Percentiles rank a stretch among this genome's conserved stretches.
Conservation (phyloP, 2,329 filamentous ascomycete species). For the Diaporthe sp. region DNA sequence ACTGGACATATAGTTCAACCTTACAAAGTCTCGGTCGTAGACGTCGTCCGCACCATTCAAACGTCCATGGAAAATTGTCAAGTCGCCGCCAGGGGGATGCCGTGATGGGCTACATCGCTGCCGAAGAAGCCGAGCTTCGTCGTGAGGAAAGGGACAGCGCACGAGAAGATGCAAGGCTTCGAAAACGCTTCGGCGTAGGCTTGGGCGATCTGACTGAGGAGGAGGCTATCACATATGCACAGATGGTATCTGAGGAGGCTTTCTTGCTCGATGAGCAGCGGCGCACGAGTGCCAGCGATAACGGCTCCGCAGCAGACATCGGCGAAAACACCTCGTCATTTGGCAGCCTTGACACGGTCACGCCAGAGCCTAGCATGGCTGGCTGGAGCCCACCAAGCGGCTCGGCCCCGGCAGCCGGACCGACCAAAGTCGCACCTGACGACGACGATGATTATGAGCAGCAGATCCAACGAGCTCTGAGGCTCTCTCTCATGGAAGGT, state of each 20-base stretch:
- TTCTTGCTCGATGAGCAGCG: constrained; percentile 69
- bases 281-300: constrained; percentile 63
- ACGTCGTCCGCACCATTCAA: constrained; percentile 79
- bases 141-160: constrained; percentile 76
- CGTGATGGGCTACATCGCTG: constrained; percentile 84
- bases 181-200: constrained; percentile 86
- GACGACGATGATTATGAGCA: constrained; percentile 69
- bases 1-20: constrained; percentile 93
- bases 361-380: constrained; percentile 66
- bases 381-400: constrained; percentile 51
- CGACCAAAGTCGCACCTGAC: constrained; percentile 45
- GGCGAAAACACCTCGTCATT: constrained; percentile 58
- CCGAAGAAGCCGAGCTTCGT: constrained; percentile 86
- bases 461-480: constrained; percentile 73
- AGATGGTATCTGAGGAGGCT: constrained; percentile 74
- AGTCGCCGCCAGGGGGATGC: constrained; percentile 73
- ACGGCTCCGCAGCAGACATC: constrained; percentile 63
- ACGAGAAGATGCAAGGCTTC: constrained; percentile 78
- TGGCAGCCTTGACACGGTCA: constrained; percentile 61
- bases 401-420: constrained; percentile 43
- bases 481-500: constrained; percentile 70
- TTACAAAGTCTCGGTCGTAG: constrained; percentile 82
- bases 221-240: constrained; percentile 73
- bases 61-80: constrained; percentile 63
- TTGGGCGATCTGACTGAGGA: constrained; percentile 76